Evolutionary conservation across 148 eudicot species (phyloP).

Genomic region (Dianthus caryophyllus): DNA sequence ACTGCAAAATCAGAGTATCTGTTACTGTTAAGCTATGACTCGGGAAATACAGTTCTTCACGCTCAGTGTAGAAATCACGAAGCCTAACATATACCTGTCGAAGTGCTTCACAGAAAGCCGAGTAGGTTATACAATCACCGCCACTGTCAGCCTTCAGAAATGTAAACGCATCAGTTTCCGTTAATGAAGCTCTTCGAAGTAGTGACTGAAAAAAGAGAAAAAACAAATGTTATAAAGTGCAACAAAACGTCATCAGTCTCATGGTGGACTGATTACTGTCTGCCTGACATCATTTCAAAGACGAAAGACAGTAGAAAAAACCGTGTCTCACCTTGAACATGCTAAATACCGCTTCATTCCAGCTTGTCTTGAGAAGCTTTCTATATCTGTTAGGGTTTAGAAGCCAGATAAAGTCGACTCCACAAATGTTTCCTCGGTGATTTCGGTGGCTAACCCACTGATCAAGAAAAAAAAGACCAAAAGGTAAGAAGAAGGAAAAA

Average conservation of each 20-base stretch:
- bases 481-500: constrained; percentile 16
- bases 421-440: constrained; percentile 93
- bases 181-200: constrained; percentile 77
- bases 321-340: constrained; percentile 81
- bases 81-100: constrained; percentile 46
- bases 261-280: not conserved
- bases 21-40: constrained; percentile 1
- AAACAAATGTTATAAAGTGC: not conserved
- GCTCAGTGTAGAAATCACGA: not conserved
- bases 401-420: constrained; percentile 99
- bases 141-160: constrained; percentile 65
- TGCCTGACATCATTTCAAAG: not conserved
- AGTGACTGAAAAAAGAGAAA: constrained; percentile 49
- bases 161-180: constrained; percentile 72
- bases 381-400: constrained; percentile 84
- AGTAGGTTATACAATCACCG: constrained; percentile 65
- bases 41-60: not conserved
- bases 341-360: constrained; percentile 93
- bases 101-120: constrained; percentile 79
- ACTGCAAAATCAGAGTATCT: constrained; percentile 39
- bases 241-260: not conserved
- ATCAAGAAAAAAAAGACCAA: constrained; percentile 11
- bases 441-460: constrained; percentile 99
- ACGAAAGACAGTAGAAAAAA: not conserved
- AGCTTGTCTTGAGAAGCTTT: constrained; percentile 79